Conservation (phyloP, 2,329 filamentous ascomycete species). For the Hysterium pulicare region DNA sequence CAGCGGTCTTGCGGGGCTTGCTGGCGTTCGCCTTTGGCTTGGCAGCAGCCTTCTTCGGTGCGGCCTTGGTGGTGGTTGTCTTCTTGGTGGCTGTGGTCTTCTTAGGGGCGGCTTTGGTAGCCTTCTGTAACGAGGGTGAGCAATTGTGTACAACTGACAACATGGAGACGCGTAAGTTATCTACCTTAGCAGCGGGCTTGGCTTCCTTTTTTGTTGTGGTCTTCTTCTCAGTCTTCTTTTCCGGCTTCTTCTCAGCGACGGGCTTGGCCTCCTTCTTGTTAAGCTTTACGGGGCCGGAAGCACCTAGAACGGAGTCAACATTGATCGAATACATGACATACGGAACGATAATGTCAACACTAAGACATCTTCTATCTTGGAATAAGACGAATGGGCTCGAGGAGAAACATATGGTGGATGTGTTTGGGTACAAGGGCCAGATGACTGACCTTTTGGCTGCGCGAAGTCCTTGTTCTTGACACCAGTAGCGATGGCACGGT, state of each 20-base stretch:
- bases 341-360: too few relatives aligned
- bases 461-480: slow-evolving; percentile 84
- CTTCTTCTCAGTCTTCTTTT: slow-evolving; percentile 39
- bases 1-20: slow-evolving; percentile 43
- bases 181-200: slow-evolving; percentile 11
- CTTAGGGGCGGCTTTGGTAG: slow-evolving; percentile 34
- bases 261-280: slow-evolving; percentile 66
- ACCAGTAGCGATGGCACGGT: slow-evolving; percentile 76
- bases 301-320: slow-evolving; percentile 58
- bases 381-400: neutral
- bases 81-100: slow-evolving; percentile 41
- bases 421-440: neutral
- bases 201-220: slow-evolving; percentile 12
- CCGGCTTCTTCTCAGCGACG: slow-evolving; percentile 32
- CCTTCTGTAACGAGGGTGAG: slow-evolving; percentile 18
- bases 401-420: slow-evolving; percentile 1
- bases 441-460: slow-evolving; percentile 79
- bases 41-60: slow-evolving; percentile 32
- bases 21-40: slow-evolving; percentile 47
- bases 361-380: too few relatives aligned
- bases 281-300: slow-evolving; percentile 89
- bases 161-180: slow-evolving; percentile 11
- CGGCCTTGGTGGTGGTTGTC: slow-evolving; percentile 37
- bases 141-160: slow-evolving; percentile 13
- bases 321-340: too few relatives aligned